Conservation (phyloP, 495 filamentous ascomycete genomes). For the Penicillium bovifimosum region DNA sequence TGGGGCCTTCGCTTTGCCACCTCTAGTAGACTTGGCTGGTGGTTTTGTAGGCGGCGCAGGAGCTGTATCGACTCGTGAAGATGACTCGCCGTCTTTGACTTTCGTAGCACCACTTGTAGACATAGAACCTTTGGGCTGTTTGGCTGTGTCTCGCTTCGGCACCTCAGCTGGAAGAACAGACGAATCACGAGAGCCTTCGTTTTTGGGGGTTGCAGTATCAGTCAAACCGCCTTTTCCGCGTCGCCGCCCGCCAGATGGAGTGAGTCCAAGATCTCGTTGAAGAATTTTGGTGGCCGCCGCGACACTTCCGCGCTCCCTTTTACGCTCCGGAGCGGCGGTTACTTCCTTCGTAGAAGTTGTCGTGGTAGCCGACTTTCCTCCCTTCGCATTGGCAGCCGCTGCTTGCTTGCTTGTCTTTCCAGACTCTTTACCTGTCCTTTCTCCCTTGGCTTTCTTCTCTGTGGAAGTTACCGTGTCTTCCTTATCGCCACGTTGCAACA, state of each 20-base stretch:
- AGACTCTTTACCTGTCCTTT: slow-evolving; percentile 65
- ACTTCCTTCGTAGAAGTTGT: slow-evolving; percentile 31
- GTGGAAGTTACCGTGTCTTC: slow-evolving; percentile 31
- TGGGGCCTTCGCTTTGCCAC: slow-evolving; percentile 32
- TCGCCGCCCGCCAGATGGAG: slow-evolving; percentile 48
- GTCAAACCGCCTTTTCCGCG: slow-evolving; percentile 33
- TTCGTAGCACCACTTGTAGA: slow-evolving; percentile 17
- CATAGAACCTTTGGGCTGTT: slow-evolving; percentile 24
- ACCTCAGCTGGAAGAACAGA: slow-evolving; percentile 28
- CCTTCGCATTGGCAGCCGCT: slow-evolving; percentile 39
- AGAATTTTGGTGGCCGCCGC: slow-evolving; percentile 77
- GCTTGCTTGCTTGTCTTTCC: slow-evolving; percentile 71
- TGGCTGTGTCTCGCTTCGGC: slow-evolving; percentile 31
- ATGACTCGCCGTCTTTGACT: slow-evolving; percentile 20
- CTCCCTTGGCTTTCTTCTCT: slow-evolving; percentile 51
- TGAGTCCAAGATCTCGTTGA: slow-evolving; percentile 85
- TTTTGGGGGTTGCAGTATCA: slow-evolving; percentile 29
- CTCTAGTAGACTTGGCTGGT: slow-evolving; percentile 28
- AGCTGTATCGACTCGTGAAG: slow-evolving; percentile 21
- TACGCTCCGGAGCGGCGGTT: slow-evolving; percentile 41
- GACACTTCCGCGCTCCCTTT: slow-evolving; percentile 63
- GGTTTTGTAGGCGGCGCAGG: slow-evolving; percentile 27
- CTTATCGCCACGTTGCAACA: slow-evolving; percentile 40
- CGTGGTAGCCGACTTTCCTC: slow-evolving; percentile 23
- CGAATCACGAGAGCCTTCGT: slow-evolving; percentile 22